Conservation (phyloP, 805 yeast species). For the Candida methanosorbosa region DNA sequence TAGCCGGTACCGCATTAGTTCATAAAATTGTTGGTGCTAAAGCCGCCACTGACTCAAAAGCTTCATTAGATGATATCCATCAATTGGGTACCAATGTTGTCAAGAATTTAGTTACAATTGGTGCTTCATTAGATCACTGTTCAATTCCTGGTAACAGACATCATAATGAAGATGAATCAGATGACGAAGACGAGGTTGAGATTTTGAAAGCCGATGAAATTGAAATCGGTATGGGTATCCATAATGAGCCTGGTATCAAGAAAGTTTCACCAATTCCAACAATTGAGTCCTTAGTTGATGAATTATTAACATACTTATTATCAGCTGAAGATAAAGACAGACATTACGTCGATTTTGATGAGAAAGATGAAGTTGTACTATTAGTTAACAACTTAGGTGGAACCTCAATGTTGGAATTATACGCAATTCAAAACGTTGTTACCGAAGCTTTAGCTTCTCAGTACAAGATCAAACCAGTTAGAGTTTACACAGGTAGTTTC, state of each 20-base stretch:
- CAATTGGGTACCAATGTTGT: conserved; percentile 53
- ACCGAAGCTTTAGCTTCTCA: conserved; percentile 39
- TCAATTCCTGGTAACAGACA: conserved; percentile 77
- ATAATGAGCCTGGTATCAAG: conserved; percentile 84
- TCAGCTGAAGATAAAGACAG: conserved; percentile 66
- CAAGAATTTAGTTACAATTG: conserved; percentile 70
- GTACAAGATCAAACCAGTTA: conserved; percentile 52
- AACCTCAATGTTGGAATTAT: conserved; percentile 70
- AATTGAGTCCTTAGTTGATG: conserved; percentile 48
- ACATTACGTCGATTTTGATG: conserved; percentile 62
- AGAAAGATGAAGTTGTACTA: conserved; percentile 54
- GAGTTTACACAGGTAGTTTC: conserved; percentile 68
- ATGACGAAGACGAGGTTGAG: conserved; percentile 27
- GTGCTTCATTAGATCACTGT: conserved; percentile 84
- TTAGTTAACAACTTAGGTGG: conserved; percentile 87
- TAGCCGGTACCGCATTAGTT: conserved; percentile 84
- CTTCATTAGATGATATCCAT: conserved; percentile 44
- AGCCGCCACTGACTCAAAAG: conserved; percentile 20
- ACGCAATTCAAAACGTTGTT: conserved; percentile 60
- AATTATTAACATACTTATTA: conserved; percentile 54
- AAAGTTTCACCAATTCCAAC: conserved; percentile 61
- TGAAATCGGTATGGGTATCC: conserved; percentile 94
- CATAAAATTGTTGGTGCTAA: conserved; percentile 79
- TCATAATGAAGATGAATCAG: conserved; percentile 31
- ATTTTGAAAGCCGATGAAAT: conserved; percentile 52